These are phyloP conservation scores for Lepiota subincarnata DNA, from an alignment of 768 basidiomycete genomes.

Conservation along the genomic window DNA sequence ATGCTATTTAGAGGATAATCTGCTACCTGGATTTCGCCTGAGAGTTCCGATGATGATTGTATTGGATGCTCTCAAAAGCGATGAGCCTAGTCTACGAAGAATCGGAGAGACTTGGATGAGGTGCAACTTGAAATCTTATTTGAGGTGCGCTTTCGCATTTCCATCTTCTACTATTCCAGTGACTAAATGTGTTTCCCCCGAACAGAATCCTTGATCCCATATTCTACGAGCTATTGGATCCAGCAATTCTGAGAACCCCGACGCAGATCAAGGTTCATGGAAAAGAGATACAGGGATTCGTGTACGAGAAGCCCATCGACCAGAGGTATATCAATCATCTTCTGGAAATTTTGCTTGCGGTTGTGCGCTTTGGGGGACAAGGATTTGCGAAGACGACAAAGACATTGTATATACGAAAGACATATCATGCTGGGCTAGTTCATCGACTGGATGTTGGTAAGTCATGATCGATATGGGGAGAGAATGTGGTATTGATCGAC, in stretches of 20 bases:
- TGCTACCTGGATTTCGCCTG: constrained; percentile 78
- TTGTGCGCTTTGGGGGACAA: constrained; percentile 86
- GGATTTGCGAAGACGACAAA: constrained; percentile 78
- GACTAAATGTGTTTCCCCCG: constrained; percentile 3
- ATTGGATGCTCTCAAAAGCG: constrained; percentile 74
- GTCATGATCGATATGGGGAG: constrained; percentile 12
- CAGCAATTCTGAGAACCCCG: constrained; percentile 52
- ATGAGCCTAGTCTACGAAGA: constrained; percentile 69
- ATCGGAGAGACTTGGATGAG: constrained; percentile 97
- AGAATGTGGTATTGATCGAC: neutral
- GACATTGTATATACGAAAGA: constrained; percentile 56
- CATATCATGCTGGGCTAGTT: constrained; percentile 58
- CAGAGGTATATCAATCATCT: constrained; percentile 69
- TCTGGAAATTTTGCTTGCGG: constrained; percentile 69
- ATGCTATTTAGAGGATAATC: constrained; percentile 61
- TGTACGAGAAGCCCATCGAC: constrained; percentile 75
- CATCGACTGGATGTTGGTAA: constrained; percentile 60
- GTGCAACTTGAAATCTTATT: constrained; percentile 85
- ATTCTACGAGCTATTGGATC: constrained; percentile 71
- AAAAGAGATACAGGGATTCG: constrained; percentile 60
- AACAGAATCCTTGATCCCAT: constrained; percentile 87
- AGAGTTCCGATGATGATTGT: constrained; percentile 86
- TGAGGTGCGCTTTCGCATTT: constrained; percentile 51
- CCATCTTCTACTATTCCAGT: neutral
- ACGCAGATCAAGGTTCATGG: constrained; percentile 52